Conservation (phyloP, 2,329 filamentous ascomycete genomes). For the Rutstroemia sp. region DNA sequence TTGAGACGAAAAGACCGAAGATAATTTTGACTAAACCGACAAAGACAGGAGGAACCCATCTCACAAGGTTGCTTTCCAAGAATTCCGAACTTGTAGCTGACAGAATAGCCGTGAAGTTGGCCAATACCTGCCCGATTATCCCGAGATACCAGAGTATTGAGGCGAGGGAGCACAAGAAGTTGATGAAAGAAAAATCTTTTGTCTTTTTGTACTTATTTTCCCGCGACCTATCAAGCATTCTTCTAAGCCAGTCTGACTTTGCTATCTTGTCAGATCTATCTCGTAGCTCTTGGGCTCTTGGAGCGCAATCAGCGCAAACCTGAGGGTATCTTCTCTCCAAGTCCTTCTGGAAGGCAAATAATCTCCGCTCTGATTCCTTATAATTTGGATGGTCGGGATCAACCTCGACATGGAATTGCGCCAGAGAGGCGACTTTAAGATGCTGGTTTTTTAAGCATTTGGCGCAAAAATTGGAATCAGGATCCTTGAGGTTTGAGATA, state of each 20-base stretch:
- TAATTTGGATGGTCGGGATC: constrained; percentile 62
- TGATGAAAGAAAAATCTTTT: constrained; percentile 5
- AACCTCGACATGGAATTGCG: constrained; percentile 69
- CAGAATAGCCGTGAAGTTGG: constrained; percentile 17
- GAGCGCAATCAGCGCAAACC: constrained; percentile 75
- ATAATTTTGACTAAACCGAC: neutral
- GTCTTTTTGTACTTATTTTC: constrained; percentile 32
- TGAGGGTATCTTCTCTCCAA: constrained; percentile 83
- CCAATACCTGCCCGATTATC: constrained; percentile 22
- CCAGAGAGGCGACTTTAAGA: constrained; percentile 65
- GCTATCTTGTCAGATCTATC: constrained; percentile 69
- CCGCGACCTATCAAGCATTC: constrained; percentile 57
- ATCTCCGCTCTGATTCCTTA: constrained; percentile 53
- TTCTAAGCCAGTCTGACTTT: constrained; percentile 26
- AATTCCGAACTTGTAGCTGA: constrained; percentile 2
- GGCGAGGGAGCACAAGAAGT: constrained; percentile 13
- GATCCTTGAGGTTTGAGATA: neutral
- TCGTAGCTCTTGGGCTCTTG: constrained; percentile 62
- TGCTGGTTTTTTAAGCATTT: constrained; percentile 86
- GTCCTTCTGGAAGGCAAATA: constrained; percentile 61
- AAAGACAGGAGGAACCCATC: neutral
- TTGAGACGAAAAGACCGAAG: constrained; percentile 6
- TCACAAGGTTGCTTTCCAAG: neutral
- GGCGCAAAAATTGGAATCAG: constrained; percentile 52
- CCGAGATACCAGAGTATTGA: constrained; percentile 22